phyloP scores from a whole-genome alignment of 2,329 filamentous ascomycete species.

The Diaporthe citrichinensis region DNA sequence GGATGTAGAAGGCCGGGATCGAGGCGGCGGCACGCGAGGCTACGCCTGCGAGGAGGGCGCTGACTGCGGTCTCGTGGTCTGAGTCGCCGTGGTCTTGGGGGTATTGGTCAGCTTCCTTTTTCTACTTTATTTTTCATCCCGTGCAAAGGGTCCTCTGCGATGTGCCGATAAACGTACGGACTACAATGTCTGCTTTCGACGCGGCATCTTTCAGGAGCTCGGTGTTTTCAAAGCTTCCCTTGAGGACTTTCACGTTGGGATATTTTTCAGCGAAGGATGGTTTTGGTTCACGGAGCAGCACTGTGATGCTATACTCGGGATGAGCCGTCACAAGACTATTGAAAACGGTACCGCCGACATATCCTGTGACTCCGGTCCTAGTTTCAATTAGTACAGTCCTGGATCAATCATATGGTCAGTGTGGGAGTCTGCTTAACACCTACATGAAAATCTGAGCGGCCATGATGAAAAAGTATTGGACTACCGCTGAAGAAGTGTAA shows the following conservation, averaged over 20 bases:
- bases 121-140: background rate
- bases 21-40: background rate
- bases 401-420: too few species aligned
- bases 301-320: background rate
- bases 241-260: background rate
- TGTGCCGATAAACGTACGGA: background rate
- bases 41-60: background rate
- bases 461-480: background rate
- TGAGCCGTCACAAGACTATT: background rate
- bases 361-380: conserved; percentile 7
- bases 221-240: background rate
- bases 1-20: conserved; percentile 5
- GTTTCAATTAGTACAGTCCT: background rate
- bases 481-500: background rate
- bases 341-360: conserved; percentile 10
- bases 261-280: background rate
- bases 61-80: background rate
- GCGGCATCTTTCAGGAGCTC: background rate
- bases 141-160: background rate
- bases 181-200: conserved; percentile 12
- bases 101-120: background rate
- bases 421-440: too few species aligned
- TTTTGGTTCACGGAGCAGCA: background rate
- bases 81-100: conserved; percentile 24
- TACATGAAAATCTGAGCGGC: conserved; percentile 1